Conservation (phyloP, 2,329 filamentous ascomycete genomes). For the Verticillium tricorpus region DNA sequence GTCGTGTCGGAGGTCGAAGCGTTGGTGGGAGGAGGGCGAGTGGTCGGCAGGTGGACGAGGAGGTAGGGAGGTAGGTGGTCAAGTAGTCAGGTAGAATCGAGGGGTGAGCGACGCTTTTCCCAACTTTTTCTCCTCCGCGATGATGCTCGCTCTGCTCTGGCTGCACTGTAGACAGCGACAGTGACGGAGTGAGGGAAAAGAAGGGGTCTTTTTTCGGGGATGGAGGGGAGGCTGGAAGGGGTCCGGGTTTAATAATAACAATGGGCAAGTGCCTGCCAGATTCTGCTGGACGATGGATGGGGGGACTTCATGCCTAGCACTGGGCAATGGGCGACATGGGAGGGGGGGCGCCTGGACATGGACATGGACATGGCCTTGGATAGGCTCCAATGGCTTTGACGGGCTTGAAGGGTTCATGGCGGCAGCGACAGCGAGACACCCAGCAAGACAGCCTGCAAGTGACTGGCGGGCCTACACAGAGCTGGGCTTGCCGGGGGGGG, state of each 20-base stretch:
- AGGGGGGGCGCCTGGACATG: neutral
- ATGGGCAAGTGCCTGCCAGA: constrained; percentile 5
- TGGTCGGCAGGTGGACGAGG: neutral
- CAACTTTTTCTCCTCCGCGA: neutral
- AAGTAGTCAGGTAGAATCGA: neutral
- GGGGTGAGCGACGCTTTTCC: neutral
- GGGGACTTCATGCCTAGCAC: neutral
- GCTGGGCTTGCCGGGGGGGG: neutral
- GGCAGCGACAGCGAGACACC: neutral
- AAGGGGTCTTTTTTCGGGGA: constrained; percentile 11
- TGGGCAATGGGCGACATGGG: neutral
- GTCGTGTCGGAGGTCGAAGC: neutral
- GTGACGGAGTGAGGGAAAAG: constrained; percentile 13
- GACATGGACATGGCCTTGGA: neutral
- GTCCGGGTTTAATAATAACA: constrained; percentile 18
- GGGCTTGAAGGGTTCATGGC: neutral
- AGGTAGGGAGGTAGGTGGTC: neutral
- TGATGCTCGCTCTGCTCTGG: neutral
- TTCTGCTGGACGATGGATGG: neutral
- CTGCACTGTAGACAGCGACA: constrained; percentile 4
- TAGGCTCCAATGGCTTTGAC: neutral
- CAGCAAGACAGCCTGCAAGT: neutral
- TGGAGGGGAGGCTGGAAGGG: constrained; percentile 16
- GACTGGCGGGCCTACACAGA: neutral
- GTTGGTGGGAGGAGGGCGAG: neutral